Evolutionary conservation across 2,329 filamentous ascomycete species (phyloP).

Genomic region (Fusarium nelsonii): DNA sequence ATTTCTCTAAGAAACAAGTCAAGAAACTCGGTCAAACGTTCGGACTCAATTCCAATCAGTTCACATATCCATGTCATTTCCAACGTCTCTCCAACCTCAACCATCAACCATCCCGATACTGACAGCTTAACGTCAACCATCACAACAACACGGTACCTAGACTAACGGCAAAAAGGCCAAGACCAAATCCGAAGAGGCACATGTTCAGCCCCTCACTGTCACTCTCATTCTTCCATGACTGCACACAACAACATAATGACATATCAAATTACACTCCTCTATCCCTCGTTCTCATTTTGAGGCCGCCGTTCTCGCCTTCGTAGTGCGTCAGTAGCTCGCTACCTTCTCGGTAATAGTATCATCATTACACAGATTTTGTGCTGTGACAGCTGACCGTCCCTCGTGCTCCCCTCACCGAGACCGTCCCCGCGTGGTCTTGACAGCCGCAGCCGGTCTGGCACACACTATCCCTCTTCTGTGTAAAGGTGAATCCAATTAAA

Average conservation of each 20-base stretch:
- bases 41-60: slow-evolving; percentile 11
- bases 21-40: slow-evolving; percentile 33
- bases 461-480: slow-evolving; percentile 32
- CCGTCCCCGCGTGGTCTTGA: slow-evolving; percentile 26
- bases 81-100: slow-evolving; percentile 5
- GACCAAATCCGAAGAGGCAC: slow-evolving; percentile 9
- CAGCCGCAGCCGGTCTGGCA: slow-evolving; percentile 9
- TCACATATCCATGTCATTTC: slow-evolving; percentile 23
- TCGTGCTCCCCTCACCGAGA: slow-evolving; percentile 37
- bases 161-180: slow-evolving; percentile 28
- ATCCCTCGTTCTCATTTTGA: slow-evolving; percentile 16
- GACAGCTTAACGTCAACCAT: background rate
- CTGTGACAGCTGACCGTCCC: slow-evolving; percentile 36
- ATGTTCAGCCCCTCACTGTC: slow-evolving; percentile 23
- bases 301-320: slow-evolving; percentile 25
- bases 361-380: slow-evolving; percentile 24
- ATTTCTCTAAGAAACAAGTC: slow-evolving; percentile 22
- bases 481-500: slow-evolving; percentile 14
- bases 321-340: slow-evolving; percentile 24
- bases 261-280: slow-evolving; percentile 12
- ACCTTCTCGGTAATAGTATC: background rate
- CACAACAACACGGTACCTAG: background rate
- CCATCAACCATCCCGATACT: background rate
- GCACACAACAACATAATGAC: slow-evolving; percentile 30
- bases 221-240: slow-evolving; percentile 9